phyloP scores from a whole-genome alignment of 768 basidiomycete genomes.

The Lentinula edodes region DNA sequence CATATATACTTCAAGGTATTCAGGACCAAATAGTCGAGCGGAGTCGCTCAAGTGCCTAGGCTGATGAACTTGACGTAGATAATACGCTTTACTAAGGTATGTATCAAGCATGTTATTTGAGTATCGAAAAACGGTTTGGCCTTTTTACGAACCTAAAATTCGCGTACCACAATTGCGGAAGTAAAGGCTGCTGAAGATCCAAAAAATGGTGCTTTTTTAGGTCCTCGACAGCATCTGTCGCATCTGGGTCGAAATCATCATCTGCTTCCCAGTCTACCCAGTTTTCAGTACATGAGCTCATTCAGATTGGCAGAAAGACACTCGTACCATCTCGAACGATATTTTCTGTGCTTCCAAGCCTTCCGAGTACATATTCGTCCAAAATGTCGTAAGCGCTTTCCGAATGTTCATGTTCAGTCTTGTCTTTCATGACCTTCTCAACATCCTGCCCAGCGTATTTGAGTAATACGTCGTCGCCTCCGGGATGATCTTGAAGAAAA shows the following conservation, averaged over 20 bases:
- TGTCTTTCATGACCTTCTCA: constrained; percentile 73
- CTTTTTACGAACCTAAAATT: constrained; percentile 67
- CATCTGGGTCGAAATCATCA: constrained; percentile 88
- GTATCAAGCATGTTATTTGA: neutral
- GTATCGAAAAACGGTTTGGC: neutral
- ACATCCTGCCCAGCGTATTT: constrained; percentile 83
- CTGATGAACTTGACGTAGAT: constrained; percentile 94
- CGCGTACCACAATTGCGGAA: constrained; percentile 81
- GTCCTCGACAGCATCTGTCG: constrained; percentile 77
- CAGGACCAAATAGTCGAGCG: constrained; percentile 82
- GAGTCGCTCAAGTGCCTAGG: constrained; percentile 82
- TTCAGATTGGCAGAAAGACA: neutral
- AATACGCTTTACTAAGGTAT: constrained; percentile 76
- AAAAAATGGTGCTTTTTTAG: constrained; percentile 88
- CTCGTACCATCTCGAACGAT: constrained; percentile 74
- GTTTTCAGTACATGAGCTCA: constrained; percentile 1
- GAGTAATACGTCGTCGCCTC: constrained; percentile 89
- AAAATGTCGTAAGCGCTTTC: constrained; percentile 90
- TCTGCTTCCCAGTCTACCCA: constrained; percentile 78
- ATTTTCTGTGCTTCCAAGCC: constrained; percentile 67
- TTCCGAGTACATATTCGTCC: constrained; percentile 81
- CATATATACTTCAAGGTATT: constrained; percentile 66
- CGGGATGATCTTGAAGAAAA: constrained; percentile 88
- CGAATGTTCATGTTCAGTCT: constrained; percentile 81
- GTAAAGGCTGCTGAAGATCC: constrained; percentile 79